Evolutionary conservation across 371 early-diverging fungal genomes (phyloP).

Genomic region (Phascolomyces articulosus): DNA sequence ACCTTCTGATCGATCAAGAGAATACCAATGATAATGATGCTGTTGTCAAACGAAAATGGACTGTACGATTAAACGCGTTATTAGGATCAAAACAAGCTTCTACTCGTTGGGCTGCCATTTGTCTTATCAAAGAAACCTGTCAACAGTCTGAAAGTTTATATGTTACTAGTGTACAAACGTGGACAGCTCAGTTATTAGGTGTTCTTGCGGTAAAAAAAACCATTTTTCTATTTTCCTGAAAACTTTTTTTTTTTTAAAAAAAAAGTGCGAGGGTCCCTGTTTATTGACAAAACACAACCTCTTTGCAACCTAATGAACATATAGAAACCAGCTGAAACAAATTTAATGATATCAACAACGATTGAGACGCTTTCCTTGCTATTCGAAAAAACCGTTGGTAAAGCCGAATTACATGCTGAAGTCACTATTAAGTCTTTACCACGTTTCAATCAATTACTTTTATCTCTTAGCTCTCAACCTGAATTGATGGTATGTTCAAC

Average conservation of each 20-base stretch:
- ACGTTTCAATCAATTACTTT: conserved; percentile 51
- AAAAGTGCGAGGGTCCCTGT: too few relatives aligned
- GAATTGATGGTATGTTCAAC: conserved; percentile 48
- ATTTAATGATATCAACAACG: conserved; percentile 37
- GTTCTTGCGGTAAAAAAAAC: conserved; percentile 35
- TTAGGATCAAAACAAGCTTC: conserved; percentile 57
- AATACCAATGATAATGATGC: conserved; percentile 16
- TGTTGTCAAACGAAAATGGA: conserved; percentile 55
- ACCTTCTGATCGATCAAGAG: conserved; percentile 36
- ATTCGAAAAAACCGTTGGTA: conserved; percentile 51
- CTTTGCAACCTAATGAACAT: too few relatives aligned
- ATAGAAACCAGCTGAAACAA: conserved; percentile 37
- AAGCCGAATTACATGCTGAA: conserved; percentile 64
- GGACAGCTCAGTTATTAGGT: conserved; percentile 41
- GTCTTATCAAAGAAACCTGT: conserved; percentile 52
- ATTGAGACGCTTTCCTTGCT: conserved; percentile 51
- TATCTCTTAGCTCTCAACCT: conserved; percentile 46
- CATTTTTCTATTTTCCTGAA: conserved; percentile 2
- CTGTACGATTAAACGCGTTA: conserved; percentile 56
- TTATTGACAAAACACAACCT: too few relatives aligned
- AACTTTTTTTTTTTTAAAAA: too few relatives aligned
- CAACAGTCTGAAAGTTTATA: conserved; percentile 53
- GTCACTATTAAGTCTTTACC: conserved; percentile 56
- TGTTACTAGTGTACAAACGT: conserved; percentile 44
- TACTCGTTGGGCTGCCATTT: conserved; percentile 60